Base-by-base conservation (phyloP, 768 basidiomycete genomes). In the Boletus rubroflammeus region DNA sequence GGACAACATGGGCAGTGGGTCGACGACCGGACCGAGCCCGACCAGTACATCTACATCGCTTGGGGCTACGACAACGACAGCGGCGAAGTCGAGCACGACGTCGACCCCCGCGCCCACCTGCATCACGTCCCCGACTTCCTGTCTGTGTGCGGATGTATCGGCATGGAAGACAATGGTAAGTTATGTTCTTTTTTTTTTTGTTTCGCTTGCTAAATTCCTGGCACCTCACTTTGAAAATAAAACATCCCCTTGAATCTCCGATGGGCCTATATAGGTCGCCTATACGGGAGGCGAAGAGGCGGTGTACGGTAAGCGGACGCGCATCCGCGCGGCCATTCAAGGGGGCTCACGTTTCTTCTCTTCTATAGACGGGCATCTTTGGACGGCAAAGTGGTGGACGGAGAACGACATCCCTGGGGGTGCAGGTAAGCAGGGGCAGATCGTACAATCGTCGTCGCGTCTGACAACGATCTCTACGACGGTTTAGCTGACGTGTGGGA, bases 311-410 rank as follows among this genome's bases (percentile, higher is more conserved):
- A 55, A 57, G 76, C n/a, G 29, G 55, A 7, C 6, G 2, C n/a
- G 4, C 15, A 14, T 35, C 9, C 21, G 36, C 25, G 15, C 15
- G 26, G 19, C 6, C 29, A 31, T 5, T 13, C 14, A 19, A 6
- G 0, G 0, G 7, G 42, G 26, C 47, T 47, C 52, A 50, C 46
- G 11, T 28, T 15, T 44, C 23, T 29, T 17, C 48, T 17, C 9
- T 47, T 34, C 14, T 31, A 29, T 10, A 60, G 79, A 76, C 31
- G 77, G 75, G 6, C 71, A 76, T 56, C 67, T 81, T 14, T 82
- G 80, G 80, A 76, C 70, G 10, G 78, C 80, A 11, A 74, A 75
- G 47, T 80, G 76, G 75, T 82, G 81, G 81, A 73, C 71, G 17
- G 63, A 77, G 59, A 70, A 67, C 32, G 75, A 79, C 65, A 19